Evolutionary conservation across 371 early-diverging fungal genomes (phyloP), one percentile per base, ranked within the genome.

Genomic region (Blyttiomyces sp.): DNA sequence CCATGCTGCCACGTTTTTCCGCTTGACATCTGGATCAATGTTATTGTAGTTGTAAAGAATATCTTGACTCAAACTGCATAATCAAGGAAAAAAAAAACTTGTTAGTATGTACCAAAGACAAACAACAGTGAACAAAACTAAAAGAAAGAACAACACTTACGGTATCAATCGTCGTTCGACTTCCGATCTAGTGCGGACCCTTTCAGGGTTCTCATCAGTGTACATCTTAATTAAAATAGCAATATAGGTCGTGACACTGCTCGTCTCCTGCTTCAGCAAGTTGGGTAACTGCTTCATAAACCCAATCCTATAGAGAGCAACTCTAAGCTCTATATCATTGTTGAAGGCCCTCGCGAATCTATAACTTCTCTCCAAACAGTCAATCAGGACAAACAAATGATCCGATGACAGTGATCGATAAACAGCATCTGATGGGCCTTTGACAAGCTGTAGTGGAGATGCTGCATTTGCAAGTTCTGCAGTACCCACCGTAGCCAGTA

Each of bases 211-310:
- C 9, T 43, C 33, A 48, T 79, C 82, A 32, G 66, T 49, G 49
- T 71, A 73, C 72, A 79, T 75, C 48, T 73, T 69, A 34, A 80
- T 66, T 54, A 81, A 45, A 32, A 68, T 59, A 7, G 51, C 33
- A 32, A 82, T 42, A 53, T 76, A 80, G 21, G 68, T 66, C 7
- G 72, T 62, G 11, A 79, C 80, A 48, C 79, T 92, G 86, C 61
- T 70, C n/a, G 81, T 81, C 66, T 81, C 81, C 70, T 94, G 93
- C 60, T 90, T 89, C 45, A 93, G 71, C 52, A 96, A 60, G 59
- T 93, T 92, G 28, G 96, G 96, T 57, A 93, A 73, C 43, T 91
- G 89, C 49, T 90, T 88, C 92, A 93, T 93, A 59, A 92, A 91
- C 4, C 94, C 79, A 70, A 79, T 77, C 70, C 84, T 79, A 74